These are phyloP conservation scores for Fusarium sp. DNA, from an alignment of 2,329 filamentous ascomycete species.

Conservation along the genomic window DNA sequence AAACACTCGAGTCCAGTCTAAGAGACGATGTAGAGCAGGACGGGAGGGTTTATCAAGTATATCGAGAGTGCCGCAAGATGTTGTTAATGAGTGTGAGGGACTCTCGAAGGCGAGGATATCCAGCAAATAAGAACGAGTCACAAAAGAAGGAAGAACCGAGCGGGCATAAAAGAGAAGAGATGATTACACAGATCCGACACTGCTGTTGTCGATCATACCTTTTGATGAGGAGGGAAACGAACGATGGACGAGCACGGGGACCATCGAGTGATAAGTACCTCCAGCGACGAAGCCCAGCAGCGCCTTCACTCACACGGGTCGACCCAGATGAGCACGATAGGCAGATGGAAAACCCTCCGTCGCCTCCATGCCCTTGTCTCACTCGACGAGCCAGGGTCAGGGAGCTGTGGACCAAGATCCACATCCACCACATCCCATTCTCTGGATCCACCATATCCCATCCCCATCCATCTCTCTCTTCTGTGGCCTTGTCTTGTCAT, in stretches of 20 bases:
- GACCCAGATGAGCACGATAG: constrained; percentile 45
- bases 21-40: constrained; percentile 14
- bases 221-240: constrained; percentile 49
- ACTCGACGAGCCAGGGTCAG: constrained; percentile 59
- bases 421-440: constrained; percentile 41
- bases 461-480: constrained; percentile 15
- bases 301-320: constrained; percentile 47
- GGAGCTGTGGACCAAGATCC: constrained; percentile 45
- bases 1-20: constrained; percentile 39
- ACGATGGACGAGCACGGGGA: constrained; percentile 57
- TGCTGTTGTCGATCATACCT: constrained; percentile 63
- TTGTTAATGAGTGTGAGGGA: constrained; percentile 58
- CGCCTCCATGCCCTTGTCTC: constrained; percentile 62
- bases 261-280: constrained; percentile 61
- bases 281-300: constrained; percentile 50
- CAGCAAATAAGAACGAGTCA: constrained; percentile 58
- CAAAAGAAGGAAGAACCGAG: constrained; percentile 64
- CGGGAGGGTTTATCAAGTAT: constrained; percentile 36
- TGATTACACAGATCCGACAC: constrained; percentile 59
- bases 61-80: constrained; percentile 39
- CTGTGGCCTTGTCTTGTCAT: constrained; percentile 4
- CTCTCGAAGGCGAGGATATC: constrained; percentile 53
- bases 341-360: constrained; percentile 46
- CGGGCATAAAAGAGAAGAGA: constrained; percentile 60
- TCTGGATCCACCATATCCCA: constrained; percentile 36